phyloP scores from a whole-genome alignment of 2,329 filamentous ascomycete species.

The Apiospora phragmitis region DNA sequence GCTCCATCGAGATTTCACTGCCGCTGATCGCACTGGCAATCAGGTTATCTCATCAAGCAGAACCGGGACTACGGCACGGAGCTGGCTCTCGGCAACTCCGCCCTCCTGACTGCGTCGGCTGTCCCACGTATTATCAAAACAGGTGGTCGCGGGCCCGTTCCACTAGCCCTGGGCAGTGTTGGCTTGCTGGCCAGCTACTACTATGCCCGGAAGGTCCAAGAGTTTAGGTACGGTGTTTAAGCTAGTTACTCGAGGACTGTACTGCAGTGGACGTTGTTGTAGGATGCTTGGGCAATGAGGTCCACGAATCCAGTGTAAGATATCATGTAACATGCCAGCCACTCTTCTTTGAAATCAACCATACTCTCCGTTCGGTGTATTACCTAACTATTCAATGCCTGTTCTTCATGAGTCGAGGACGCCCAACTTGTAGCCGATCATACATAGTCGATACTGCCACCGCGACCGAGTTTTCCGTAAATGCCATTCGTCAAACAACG shows the following conservation, averaged over 20 bases:
- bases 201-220: constrained; percentile 42
- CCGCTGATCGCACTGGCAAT: neutral
- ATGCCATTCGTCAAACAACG: neutral
- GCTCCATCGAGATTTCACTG: neutral
- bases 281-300: neutral
- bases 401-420: neutral
- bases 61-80: constrained; percentile 45
- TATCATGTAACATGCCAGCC: neutral
- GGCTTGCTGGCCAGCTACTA: constrained; percentile 40
- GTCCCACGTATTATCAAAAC: constrained; percentile 40
- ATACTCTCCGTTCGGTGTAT: neutral
- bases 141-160: constrained; percentile 36
- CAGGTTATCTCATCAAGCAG: constrained; percentile 42
- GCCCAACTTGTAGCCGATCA: neutral
- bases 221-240: constrained; percentile 41
- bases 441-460: neutral
- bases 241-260: neutral
- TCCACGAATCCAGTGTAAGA: neutral
- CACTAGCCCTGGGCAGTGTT: constrained; percentile 33
- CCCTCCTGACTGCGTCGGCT: constrained; percentile 38
- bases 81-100: constrained; percentile 41
- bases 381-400: neutral
- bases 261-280: neutral
- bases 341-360: neutral
- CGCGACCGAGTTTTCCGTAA: too few species aligned